Evolutionary conservation across 1,139 yeast species (phyloP), one percentile per base, ranked within the genome.

Genomic region (Diutina rugosa): DNA sequence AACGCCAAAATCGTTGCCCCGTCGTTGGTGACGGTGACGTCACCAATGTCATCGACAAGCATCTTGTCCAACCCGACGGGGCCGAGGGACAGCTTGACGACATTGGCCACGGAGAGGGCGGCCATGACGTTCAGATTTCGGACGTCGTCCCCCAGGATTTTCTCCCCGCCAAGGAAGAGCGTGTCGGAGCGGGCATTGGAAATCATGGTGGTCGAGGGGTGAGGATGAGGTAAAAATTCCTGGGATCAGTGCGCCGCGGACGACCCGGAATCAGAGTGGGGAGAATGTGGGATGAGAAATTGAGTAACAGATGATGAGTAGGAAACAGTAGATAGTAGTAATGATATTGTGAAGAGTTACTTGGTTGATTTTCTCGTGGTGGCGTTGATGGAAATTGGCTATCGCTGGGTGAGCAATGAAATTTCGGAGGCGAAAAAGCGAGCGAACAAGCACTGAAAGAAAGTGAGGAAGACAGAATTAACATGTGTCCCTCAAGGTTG

Each of bases 21-120:
- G 70, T 95, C 99, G 69, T 95, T 95, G 56, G 99, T 95, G 57
- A 95, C 98, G 6, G 97, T 91, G 55, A 95, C 98, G 72, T 95
- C 99, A 60, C 99, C 99, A 72, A 95, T 95, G 68, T 95, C 99
- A 71, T 95, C 99, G 55, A 95, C 99, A 59, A 95, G 79, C 97
- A 95, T 93, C 76, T 95, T 95, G 72, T 95, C 99, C 58, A 95
- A 79, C 29, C 99, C 99, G 49, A 93, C 99, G 8, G 99, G 99
- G 6, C 99, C 99, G 60, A 95, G 76, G 3, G 98, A 90, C 26
- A 97, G 87, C 72, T 93, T 95, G 62, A 95, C 97, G 53, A 95
- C 97, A 70, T 95, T 95, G 63, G 99, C 97, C 57, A 95, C 97
- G 3, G 97, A 93, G 69, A 85, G 90, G 29, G 98, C 95, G 10